Evolutionary conservation across 2,329 filamentous ascomycete species (phyloP).

Genomic region (Sporothrix brasiliensis): DNA sequence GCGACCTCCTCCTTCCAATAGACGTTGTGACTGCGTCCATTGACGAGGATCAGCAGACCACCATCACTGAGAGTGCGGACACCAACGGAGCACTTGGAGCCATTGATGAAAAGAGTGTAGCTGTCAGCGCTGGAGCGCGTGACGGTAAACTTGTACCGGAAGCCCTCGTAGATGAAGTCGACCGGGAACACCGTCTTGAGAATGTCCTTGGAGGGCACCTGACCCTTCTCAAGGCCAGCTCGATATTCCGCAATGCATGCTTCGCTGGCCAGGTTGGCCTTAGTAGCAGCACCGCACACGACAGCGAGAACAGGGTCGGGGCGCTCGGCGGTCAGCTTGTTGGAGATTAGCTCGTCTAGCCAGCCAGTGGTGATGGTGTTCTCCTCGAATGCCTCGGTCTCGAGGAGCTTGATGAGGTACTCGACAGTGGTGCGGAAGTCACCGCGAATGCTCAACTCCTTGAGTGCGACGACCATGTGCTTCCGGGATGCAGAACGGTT

Average conservation of each 20-base stretch:
- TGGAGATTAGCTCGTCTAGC: conserved; percentile 98
- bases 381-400: conserved; percentile 96
- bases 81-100: conserved; percentile 91
- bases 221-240: conserved; percentile 89
- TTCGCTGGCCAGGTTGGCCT: conserved; percentile 94
- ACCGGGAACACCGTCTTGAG: conserved; percentile 97
- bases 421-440: conserved; percentile 98
- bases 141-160: conserved; percentile 96
- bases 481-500: conserved; percentile 94
- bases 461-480: conserved; percentile 98
- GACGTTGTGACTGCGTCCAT: conserved; percentile 92
- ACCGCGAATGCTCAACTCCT: conserved; percentile 98
- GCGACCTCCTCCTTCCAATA: conserved; percentile 99
- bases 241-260: conserved; percentile 84
- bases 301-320: conserved; percentile 94
- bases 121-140: conserved; percentile 89
- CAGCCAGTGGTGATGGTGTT: conserved; percentile 99
- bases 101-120: conserved; percentile 98
- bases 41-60: conserved; percentile 85
- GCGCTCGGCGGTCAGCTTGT: conserved; percentile 93
- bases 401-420: conserved; percentile 97
- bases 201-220: conserved; percentile 94
- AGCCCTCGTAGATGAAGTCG: conserved; percentile 98
- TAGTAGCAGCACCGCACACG: conserved; percentile 90
- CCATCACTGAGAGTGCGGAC: conserved; percentile 92